These are phyloP conservation scores for Cicer bijugum DNA, from an alignment of 306 rosid genomes.

Conservation along the genomic window DNA sequence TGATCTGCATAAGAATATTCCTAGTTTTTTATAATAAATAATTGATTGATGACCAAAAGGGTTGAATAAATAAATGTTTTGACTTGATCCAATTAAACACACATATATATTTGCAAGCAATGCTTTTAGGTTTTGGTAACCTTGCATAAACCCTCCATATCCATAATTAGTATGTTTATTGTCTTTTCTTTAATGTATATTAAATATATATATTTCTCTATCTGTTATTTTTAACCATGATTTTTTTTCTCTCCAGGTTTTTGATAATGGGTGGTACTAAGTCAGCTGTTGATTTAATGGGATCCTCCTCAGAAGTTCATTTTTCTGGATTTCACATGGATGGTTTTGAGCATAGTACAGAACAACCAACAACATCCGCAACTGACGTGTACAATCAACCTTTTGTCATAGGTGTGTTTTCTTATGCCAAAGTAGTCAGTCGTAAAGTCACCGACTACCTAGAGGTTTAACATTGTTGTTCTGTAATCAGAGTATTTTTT, in stretches of 20 bases:
- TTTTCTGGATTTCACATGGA: constrained; percentile 98
- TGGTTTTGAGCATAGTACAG: constrained; percentile 65
- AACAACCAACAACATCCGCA: constrained; percentile 69
- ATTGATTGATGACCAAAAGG: background rate
- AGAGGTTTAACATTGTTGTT: background rate
- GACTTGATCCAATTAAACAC: constrained; percentile 27
- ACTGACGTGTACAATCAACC: constrained; percentile 77
- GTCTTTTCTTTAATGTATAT: background rate
- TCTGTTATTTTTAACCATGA: constrained; percentile 26
- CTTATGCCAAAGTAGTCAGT: constrained; percentile 18
- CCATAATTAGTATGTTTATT: constrained; percentile 9
- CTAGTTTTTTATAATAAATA: background rate
- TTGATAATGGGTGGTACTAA: constrained; percentile 64
- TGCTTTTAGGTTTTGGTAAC: constrained; percentile 27
- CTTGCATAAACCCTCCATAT: background rate
- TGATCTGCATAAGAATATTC: constrained; percentile 2
- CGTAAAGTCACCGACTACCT: constrained; percentile 27
- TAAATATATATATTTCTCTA: background rate
- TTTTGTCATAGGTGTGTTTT: constrained; percentile 83
- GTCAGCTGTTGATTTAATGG: constrained; percentile 79
- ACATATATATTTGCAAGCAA: background rate
- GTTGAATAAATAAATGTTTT: constrained; percentile 13
- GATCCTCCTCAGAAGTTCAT: constrained; percentile 93
- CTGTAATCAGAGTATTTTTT: background rate
- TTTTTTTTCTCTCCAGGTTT: constrained; percentile 45